Conservation (phyloP, 2,329 filamentous ascomycete genomes). For the Arthrinium puccinioides region DNA sequence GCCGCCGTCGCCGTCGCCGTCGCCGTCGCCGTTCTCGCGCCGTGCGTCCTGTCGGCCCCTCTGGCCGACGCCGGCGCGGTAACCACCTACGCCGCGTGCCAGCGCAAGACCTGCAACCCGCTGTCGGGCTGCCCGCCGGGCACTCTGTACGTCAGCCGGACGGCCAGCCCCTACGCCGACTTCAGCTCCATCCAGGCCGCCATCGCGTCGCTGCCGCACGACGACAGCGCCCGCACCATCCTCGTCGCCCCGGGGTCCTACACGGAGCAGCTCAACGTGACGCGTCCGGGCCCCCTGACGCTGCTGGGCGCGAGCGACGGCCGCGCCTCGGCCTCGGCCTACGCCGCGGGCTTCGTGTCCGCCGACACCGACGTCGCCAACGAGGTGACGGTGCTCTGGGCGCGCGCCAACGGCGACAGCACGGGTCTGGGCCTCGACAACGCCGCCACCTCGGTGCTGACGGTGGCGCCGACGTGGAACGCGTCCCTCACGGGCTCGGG, state of each 20-base stretch:
- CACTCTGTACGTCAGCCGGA: constrained; percentile 33
- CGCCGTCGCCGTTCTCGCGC: too few species aligned
- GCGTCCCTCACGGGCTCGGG: constrained; percentile 55
- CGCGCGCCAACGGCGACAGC: constrained; percentile 42
- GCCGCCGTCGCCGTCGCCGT: too few species aligned
- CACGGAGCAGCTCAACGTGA: constrained; percentile 59
- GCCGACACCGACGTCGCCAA: constrained; percentile 37
- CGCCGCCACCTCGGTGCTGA: constrained; percentile 53
- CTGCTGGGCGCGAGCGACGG: constrained; percentile 50
- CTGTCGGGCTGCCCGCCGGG: constrained; percentile 30
- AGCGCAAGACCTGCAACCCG: constrained; percentile 23
- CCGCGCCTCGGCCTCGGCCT: constrained; percentile 23
- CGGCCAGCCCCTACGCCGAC: constrained; percentile 20
- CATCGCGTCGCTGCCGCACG: constrained; percentile 29
- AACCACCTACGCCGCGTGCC: constrained; percentile 15
- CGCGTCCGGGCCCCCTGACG: constrained; percentile 51
- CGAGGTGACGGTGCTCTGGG: constrained; percentile 51
- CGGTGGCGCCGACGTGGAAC: constrained; percentile 56
- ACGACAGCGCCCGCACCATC: constrained; percentile 42
- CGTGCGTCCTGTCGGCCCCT: neutral
- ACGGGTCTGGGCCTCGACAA: constrained; percentile 43
- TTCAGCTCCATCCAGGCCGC: constrained; percentile 33
- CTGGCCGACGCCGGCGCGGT: too few species aligned
- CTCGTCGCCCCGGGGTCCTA: constrained; percentile 55
- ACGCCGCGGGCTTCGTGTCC: constrained; percentile 16